phyloP scores from a whole-genome alignment of 805 yeast species.

The Yamadazyma ubonensis region DNA sequence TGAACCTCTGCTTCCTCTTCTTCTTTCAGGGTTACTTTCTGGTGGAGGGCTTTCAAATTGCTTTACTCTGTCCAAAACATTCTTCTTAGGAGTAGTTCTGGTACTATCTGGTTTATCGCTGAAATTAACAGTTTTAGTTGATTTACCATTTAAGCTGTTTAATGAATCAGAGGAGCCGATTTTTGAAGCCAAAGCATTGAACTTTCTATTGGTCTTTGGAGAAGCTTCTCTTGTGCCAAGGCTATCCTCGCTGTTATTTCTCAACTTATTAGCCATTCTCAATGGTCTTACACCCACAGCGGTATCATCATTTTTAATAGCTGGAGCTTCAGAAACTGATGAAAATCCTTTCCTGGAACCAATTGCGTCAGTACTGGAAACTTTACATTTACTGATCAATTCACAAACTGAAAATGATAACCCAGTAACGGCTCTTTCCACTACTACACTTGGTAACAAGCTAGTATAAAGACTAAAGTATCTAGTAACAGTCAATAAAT shows the following conservation, averaged over 20 bases:
- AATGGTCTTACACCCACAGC: conserved; percentile 62
- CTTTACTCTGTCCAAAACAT: conserved; percentile 35
- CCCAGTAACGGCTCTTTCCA: conserved; percentile 77
- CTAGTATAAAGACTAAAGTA: conserved; percentile 63
- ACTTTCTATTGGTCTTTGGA: conserved; percentile 3
- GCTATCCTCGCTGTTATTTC: conserved; percentile 5
- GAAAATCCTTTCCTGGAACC: not conserved
- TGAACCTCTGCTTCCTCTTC: conserved; percentile 20
- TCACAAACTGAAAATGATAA: conserved; percentile 65
- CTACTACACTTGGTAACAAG: conserved; percentile 66
- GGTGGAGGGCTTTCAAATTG: conserved; percentile 33
- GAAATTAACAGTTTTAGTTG: not conserved
- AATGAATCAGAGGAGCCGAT: conserved; percentile 21
- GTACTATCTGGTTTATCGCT: not conserved
- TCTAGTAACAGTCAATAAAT: conserved; percentile 72
- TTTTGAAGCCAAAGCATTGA: conserved; percentile 22
- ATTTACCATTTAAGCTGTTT: conserved; percentile 17
- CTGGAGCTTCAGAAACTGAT: not conserved
- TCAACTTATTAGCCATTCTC: conserved; percentile 59
- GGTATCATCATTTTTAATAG: not conserved
- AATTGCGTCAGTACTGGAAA: conserved; percentile 8
- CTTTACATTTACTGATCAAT: conserved; percentile 32
- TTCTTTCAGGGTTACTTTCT: not conserved
- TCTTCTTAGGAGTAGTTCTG: conserved; percentile 16
- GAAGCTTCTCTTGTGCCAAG: not conserved